Conservation (phyloP, 805 yeast species). For the Metschnikowia kofuensis region DNA sequence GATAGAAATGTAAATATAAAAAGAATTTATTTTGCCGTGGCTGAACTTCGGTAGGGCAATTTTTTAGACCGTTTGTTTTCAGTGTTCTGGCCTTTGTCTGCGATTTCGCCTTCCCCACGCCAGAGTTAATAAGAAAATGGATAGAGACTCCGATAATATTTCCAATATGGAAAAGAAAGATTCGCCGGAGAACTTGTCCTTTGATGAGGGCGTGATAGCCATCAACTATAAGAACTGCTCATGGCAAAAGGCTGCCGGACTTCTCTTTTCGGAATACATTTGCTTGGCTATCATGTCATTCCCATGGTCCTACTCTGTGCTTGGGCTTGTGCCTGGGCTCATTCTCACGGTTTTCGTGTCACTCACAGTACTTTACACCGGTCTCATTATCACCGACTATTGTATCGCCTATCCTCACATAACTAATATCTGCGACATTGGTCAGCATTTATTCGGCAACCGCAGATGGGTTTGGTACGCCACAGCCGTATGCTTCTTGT, state of each 20-base stretch:
- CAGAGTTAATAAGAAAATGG: not conserved
- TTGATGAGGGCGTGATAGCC: constrained; percentile 11
- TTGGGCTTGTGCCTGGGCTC: constrained; percentile 58
- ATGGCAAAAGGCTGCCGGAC: constrained; percentile 60
- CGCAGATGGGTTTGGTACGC: constrained; percentile 52
- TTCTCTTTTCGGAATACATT: constrained; percentile 56
- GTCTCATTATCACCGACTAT: constrained; percentile 51
- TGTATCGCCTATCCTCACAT: constrained; percentile 52
- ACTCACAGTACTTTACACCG: constrained; percentile 51
- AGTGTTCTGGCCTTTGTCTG: not conserved
- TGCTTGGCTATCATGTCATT: constrained; percentile 64
- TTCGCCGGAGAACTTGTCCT: constrained; percentile 2
- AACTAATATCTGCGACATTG: constrained; percentile 56
- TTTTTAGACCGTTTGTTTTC: too few species aligned
- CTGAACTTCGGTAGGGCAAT: too few species aligned
- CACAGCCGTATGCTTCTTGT: constrained; percentile 52
- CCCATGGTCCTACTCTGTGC: constrained; percentile 61
- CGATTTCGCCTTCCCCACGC: not conserved
- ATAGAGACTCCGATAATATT: not conserved
- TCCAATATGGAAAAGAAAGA: constrained; percentile 1
- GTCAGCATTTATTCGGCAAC: constrained; percentile 54
- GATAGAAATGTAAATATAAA: not conserved
- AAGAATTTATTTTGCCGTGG: too few species aligned
- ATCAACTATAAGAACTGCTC: constrained; percentile 53
- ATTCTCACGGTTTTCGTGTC: constrained; percentile 53